Percentiles rank a stretch among this genome's conserved stretches.
phyloP scores from a whole-genome alignment of 2,329 filamentous ascomycete species.

The Pyrenophora teres region DNA sequence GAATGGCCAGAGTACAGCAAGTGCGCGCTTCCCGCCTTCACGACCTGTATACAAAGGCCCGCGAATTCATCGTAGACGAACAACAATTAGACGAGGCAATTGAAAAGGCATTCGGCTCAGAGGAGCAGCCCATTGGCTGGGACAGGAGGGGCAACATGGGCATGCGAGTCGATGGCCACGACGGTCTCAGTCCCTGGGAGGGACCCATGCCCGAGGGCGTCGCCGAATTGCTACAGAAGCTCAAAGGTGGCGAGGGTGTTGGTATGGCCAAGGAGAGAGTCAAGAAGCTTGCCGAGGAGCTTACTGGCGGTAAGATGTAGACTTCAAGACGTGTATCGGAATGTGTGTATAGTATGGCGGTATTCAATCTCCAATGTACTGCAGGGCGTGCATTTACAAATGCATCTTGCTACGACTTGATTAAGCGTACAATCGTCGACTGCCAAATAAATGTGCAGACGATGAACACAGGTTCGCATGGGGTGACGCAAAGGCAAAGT shows the following conservation, averaged over 20 bases:
- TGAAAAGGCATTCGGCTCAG: conserved; percentile 74
- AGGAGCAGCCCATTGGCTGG: conserved; percentile 52
- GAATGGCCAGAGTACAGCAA: conserved; percentile 59
- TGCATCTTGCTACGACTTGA: too few relatives aligned
- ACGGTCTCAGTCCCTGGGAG: conserved; percentile 41
- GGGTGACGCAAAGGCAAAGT: too few relatives aligned
- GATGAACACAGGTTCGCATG: too few relatives aligned
- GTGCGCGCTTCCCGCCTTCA: conserved; percentile 74
- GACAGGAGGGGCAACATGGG: conserved; percentile 28
- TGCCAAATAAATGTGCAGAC: too few relatives aligned
- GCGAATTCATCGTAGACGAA: conserved; percentile 84
- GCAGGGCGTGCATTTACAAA: too few relatives aligned
- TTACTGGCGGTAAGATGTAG: conserved; percentile 67
- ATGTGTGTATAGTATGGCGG: neutral
- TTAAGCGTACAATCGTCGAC: too few relatives aligned
- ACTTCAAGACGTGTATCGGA: neutral
- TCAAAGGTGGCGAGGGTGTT: conserved; percentile 44
- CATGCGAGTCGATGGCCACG: conserved; percentile 22
- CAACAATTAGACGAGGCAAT: conserved; percentile 74
- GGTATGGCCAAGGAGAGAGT: conserved; percentile 62
- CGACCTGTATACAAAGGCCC: conserved; percentile 86
- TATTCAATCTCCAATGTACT: neutral
- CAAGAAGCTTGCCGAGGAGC: conserved; percentile 66
- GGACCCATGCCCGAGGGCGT: conserved; percentile 40
- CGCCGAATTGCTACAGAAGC: conserved; percentile 39